Evolutionary conservation across 1,284 basidiomycete species (phyloP), one percentile per base, ranked within the genome.

Genomic region (Tilletia caries): DNA sequence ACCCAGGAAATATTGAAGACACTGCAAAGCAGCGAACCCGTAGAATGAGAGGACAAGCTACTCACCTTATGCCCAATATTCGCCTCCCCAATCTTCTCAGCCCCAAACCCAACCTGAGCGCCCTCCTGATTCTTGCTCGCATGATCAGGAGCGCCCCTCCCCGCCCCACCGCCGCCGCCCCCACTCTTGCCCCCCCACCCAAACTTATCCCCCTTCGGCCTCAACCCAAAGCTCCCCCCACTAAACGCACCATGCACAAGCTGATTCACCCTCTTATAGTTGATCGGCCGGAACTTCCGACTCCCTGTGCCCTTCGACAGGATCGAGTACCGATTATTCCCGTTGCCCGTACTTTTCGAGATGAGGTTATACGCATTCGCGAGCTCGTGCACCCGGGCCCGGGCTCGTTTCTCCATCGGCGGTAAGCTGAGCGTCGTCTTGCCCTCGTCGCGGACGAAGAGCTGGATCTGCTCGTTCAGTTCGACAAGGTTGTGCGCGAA

Each of bases 341-440:
- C 80, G 3, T 73, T 75, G 23, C 81, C 81, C 46, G 70, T 75
- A 43, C 71, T 74, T 66, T 80, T 75, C 37, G 72, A 75, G 66
- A 75, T 73, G 64, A 83, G 67, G 6, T 69, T 64, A 72, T 82
- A 82, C 5, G 79, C 80, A 6, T 67, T 69, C 3, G 81, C 81
- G n/a, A 83, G 71, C 43, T 73, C 71, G 65, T 83, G 81, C 33
- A 83, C 80, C 68, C 79, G 74, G 13, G 80, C 80, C 44, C 81
- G 76, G 1, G 77, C 75, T 23, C 73, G 75, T 73, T 83, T 83
- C 70, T 78, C 78, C 80, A 83, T 82, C 2, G 81, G 75, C 27
- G 81, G 76, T 4, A 82, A 73, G 3, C 76, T 71, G 64, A 82
- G 73, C 52, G 81, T 82, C 46, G 75, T 76, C 43, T 76, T 67